Base-by-base conservation (phyloP, 2,329 filamentous ascomycete species). In the Colletotrichum coccodes region DNA sequence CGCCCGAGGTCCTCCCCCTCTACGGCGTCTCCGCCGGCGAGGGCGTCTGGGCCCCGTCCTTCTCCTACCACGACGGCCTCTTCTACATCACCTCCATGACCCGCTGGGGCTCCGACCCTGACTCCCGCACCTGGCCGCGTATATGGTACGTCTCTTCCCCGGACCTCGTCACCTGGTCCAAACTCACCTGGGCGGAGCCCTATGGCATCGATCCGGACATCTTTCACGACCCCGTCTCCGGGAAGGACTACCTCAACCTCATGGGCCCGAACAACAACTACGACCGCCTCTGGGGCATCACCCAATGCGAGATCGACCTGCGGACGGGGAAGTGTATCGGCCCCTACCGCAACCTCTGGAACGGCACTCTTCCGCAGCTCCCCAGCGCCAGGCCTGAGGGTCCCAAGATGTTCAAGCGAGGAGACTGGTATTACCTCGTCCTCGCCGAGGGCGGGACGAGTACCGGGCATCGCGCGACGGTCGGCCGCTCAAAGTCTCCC, bases 391-490 rank as follows among this genome's bases (percentile, higher is more conserved):
- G 73, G 0, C 72, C 72, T n/a, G 73, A 73, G 42, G 73, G 73
- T 4, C 64, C 60, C 3, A 64, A 64, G 60, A 68, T 68, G 52
- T 68, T 64, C 30, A 68, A 47, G 52, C 60, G 64, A 7, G 60
- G 60, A 3, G 64, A 53, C 1, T 64, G 40, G 26, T 68, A 68
- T 12, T 68, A 68, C 52, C 64, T 68, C 36, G 21, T 68, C 28
- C 46, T 57, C 4, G 34, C 58, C 38, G 40, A 42, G 5, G 56
- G 57, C 23, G 57, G 32, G n/a, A 79, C 77, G 7, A 81, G 82
- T 53, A 78, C 75, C 30, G 81, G 80, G 0, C 82, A 84, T 70
- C 78, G 78, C 32, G 80, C 81, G 60, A 84, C 80, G 74, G 81
- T 84, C 2, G 36, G 83, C 76, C 70, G 76, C 73, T 52, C 71